Percentiles rank a stretch among this genome's conserved stretches.
Evolutionary conservation across 2,329 filamentous ascomycete species (phyloP).

Genomic region (Zasmidium angulare): DNA sequence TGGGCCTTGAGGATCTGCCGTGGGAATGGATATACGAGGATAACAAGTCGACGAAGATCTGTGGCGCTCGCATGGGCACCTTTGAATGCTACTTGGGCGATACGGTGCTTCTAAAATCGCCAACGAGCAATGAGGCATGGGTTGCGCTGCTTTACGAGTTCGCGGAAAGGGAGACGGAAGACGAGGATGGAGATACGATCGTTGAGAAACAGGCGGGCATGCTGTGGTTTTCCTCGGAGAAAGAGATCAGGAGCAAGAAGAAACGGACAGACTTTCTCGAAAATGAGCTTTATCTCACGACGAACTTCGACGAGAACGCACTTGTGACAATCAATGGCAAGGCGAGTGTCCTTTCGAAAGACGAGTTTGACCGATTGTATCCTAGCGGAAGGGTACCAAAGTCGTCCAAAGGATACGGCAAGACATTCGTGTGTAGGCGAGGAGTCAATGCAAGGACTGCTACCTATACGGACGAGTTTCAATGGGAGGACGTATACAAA

Average conservation of each 20-base stretch:
- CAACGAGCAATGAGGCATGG: slow-evolving; percentile 85
- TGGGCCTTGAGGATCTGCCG: slow-evolving; percentile 54
- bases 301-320: slow-evolving; percentile 83
- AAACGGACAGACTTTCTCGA: slow-evolving; percentile 74
- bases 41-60: slow-evolving; percentile 49
- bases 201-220: slow-evolving; percentile 75
- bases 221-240: slow-evolving; percentile 93
- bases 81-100: slow-evolving; percentile 84
- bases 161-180: slow-evolving; percentile 64
- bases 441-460: slow-evolving; percentile 87
- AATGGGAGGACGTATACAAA: slow-evolving; percentile 82
- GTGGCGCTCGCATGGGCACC: slow-evolving; percentile 77
- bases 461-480: slow-evolving; percentile 87
- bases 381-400: slow-evolving; percentile 74
- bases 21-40: slow-evolving; percentile 62
- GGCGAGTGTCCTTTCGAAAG: slow-evolving; percentile 73
- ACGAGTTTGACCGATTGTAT: slow-evolving; percentile 66
- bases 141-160: slow-evolving; percentile 87
- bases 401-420: slow-evolving; percentile 72
- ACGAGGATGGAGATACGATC: slow-evolving; percentile 53
- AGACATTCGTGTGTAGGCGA: slow-evolving; percentile 84
- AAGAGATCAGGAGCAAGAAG: slow-evolving; percentile 77
- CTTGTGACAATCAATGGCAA: slow-evolving; percentile 88
- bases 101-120: slow-evolving; percentile 77
- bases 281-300: slow-evolving; percentile 91